Evolutionary conservation across 2,329 filamentous ascomycete species (phyloP).

Genomic region (Aspergillus sclerotialis): DNA sequence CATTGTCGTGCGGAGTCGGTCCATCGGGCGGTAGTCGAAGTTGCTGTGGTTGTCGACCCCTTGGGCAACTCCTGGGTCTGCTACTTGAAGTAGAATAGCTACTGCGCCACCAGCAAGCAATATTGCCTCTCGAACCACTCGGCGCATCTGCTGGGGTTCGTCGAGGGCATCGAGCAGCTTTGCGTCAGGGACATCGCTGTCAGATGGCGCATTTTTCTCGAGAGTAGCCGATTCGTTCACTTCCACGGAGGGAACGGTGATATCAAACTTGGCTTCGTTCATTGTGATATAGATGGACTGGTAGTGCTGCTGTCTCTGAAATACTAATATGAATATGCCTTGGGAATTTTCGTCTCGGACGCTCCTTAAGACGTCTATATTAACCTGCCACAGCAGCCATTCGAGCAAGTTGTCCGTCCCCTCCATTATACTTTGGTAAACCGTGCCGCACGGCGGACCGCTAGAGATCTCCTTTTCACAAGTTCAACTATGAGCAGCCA

Average conservation of each 20-base stretch:
- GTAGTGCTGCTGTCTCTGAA: too few species aligned
- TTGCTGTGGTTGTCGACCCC: constrained; percentile 34
- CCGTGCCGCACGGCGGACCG: too few species aligned
- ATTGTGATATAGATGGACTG: too few species aligned
- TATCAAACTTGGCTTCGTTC: background rate
- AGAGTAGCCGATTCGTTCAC: background rate
- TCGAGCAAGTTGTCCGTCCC: too few species aligned
- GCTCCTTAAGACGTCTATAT: too few species aligned
- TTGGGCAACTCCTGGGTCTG: constrained; percentile 31
- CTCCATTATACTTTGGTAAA: too few species aligned
- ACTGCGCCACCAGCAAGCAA: constrained; percentile 29
- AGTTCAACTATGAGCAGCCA: too few species aligned
- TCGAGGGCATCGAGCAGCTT: background rate
- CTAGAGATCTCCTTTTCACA: too few species aligned
- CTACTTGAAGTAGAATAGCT: constrained; percentile 37
- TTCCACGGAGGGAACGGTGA: background rate
- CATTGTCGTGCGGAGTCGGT: constrained; percentile 33
- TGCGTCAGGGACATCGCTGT: background rate
- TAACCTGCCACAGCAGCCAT: too few species aligned
- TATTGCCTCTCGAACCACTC: constrained; percentile 29
- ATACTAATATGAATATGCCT: too few species aligned
- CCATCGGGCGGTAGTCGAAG: constrained; percentile 29
- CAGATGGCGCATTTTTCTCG: background rate
- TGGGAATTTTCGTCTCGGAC: too few species aligned
- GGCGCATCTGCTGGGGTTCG: constrained; percentile 14